Evolutionary conservation across 192 early-diverging fungal species (phyloP), one percentile per base, ranked within the genome.

Genomic region (Tieghemiomyces parasiticus): DNA sequence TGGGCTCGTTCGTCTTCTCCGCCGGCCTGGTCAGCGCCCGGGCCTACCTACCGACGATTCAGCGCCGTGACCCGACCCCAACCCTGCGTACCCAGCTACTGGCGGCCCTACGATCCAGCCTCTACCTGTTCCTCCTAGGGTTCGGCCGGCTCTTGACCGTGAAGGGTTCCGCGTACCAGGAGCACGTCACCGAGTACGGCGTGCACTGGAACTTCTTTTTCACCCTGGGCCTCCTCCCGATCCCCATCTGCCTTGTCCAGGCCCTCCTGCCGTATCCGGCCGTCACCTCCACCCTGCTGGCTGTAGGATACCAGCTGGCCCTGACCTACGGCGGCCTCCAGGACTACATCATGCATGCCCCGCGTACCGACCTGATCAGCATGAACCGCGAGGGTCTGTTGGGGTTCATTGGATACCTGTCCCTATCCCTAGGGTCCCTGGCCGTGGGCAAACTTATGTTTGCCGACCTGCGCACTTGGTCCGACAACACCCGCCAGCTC

Each of bases 201-300:
- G 78, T 89, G 46, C 95, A 98, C 61, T 98, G 95, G 95, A 98
- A 98, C 76, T 98, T 98, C 72, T 98, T 95, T 67, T 77, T 94
- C 55, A 98, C 95, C 2, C 78, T 98, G 19, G 89, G 87, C 10
- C 71, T 92, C 38, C 65, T 98, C 31, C 88, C 92, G 1, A 69
- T 90, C 24, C 79, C 89, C 69, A 82, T 90, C 4, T 77, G 83
- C 4, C 47, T 90, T 13, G 69, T 84, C 9, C 67, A 82, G 29
- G 61, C 61, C 19, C 33, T 86, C 3, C 73, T 69, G 46, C 74
- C 67, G 29, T 65, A 75, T 46, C 56, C 81, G 24, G 74, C 78
- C 2, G 81, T 91, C 46, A 75, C 78, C 9, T 52, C 79, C 20
- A 62, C 80, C 25, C 79, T 67, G 1, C 61, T 81, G 1, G 32